These are phyloP conservation scores for Phtheirospermum japonicum DNA, from an alignment of 257 asterid genomes.

Conservation along the genomic window DNA sequence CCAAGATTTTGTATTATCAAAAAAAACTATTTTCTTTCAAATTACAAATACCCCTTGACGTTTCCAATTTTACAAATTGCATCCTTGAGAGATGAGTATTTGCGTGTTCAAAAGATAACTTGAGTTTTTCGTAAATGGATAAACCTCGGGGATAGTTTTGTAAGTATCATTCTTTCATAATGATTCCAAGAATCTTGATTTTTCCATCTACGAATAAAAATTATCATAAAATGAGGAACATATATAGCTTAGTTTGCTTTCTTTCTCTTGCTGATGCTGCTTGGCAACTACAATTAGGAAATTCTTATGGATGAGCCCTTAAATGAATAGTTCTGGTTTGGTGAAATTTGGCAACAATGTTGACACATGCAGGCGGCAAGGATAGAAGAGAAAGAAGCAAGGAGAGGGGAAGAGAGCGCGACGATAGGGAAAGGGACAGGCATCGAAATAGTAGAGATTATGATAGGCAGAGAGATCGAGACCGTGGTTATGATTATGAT, in stretches of 20 bases:
- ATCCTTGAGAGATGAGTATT: too few species aligned
- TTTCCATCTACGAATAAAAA: neutral
- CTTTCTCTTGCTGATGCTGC: neutral
- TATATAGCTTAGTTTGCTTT: neutral
- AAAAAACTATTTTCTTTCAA: too few species aligned
- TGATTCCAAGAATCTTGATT: neutral
- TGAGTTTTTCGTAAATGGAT: too few species aligned
- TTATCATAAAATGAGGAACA: neutral
- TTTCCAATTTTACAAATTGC: too few species aligned
- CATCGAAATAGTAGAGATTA: constrained; percentile 72
- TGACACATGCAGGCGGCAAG: constrained; percentile 48
- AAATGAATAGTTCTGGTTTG: neutral
- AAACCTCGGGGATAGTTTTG: too few species aligned
- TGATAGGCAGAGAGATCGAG: constrained; percentile 66
- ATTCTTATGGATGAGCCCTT: neutral
- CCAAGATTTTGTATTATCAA: too few species aligned
- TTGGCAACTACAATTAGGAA: neutral
- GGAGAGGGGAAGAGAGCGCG: constrained; percentile 69
- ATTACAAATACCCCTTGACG: too few species aligned
- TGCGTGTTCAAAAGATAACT: too few species aligned
- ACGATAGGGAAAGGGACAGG: constrained; percentile 68
- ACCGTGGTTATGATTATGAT: constrained; percentile 54
- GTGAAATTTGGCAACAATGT: neutral
- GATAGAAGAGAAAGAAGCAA: constrained; percentile 65
- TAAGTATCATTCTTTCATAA: neutral